phyloP scores from a whole-genome alignment of 345 rosid species.

The Brassica napus region Da-Ae NC_063435.1:4206001-4206500 shows the following conservation, averaged over 20 bases:
- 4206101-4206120: constrained; percentile 81
- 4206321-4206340: constrained; percentile 86
- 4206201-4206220: constrained; percentile 89
- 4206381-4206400: constrained; percentile 80
- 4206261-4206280: constrained; percentile 67
- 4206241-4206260: constrained; percentile 94
- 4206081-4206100: constrained; percentile 67
- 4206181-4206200: constrained; percentile 87
- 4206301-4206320: constrained; percentile 90
- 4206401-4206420: constrained; percentile 96
- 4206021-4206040: constrained; percentile 2
- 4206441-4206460: constrained; percentile 88
- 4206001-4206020: not conserved
- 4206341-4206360: constrained; percentile 99
- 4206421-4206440: constrained; percentile 97
- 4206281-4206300: constrained; percentile 97
- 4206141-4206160: constrained; percentile 64
- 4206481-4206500: constrained; percentile 99
- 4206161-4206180: constrained; percentile 63
- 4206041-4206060: constrained; percentile 70
- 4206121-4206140: constrained; percentile 93
- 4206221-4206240: constrained; percentile 92
- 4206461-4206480: constrained; percentile 98
- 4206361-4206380: constrained; percentile 99
- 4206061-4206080: constrained; percentile 75